Conservation (phyloP, 2,329 filamentous ascomycete species). For the Cytospora schulzeri region DNA sequence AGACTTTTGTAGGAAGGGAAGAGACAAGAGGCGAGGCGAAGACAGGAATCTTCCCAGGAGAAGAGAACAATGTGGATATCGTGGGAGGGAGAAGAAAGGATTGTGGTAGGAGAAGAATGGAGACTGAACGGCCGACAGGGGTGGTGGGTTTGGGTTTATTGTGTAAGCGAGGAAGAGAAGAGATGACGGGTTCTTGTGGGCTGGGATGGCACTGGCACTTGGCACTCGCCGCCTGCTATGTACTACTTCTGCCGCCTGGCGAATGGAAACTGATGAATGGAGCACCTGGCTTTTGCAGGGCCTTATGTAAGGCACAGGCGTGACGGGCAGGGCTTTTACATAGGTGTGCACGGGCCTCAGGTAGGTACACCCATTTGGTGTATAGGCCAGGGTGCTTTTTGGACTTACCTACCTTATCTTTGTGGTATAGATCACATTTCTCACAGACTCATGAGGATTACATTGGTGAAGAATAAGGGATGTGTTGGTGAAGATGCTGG, state of each 20-base stretch:
- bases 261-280: not conserved
- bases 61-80: not conserved
- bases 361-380: not conserved
- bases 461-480: too few relatives aligned
- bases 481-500: not conserved
- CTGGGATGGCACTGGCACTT: not conserved
- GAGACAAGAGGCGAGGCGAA: not conserved
- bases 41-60: not conserved
- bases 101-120: conserved; percentile 3
- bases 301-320: not conserved
- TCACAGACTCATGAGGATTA: not conserved
- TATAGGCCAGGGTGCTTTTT: too few relatives aligned
- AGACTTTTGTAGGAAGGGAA: not conserved
- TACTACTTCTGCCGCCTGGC: not conserved
- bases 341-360: not conserved
- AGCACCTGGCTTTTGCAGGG: not conserved
- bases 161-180: not conserved
- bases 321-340: not conserved
- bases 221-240: too few relatives aligned
- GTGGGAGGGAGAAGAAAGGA: not conserved
- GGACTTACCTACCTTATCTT: too few relatives aligned
- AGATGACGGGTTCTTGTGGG: conserved; percentile 1
- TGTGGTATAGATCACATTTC: not conserved
- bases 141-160: not conserved
- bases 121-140: not conserved